Evolutionary conservation across 495 filamentous ascomycete genomes (phyloP).

Genomic region (Podospora pseudoanserina): DNA sequence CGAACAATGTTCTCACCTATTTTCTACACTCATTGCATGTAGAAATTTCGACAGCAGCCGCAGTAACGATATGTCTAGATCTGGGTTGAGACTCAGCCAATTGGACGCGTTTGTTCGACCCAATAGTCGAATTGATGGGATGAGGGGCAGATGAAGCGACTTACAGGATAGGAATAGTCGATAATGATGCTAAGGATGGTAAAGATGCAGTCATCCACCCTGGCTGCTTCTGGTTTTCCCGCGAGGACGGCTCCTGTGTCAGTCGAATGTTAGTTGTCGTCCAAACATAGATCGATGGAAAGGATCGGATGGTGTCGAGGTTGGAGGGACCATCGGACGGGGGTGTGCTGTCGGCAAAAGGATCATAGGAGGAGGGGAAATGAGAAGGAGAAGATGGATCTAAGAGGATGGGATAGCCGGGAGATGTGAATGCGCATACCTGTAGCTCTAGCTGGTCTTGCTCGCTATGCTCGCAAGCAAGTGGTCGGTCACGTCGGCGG

Average conservation of each 20-base stretch:
- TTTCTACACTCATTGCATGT: no score
- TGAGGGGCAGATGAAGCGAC: no score
- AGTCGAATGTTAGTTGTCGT: background rate
- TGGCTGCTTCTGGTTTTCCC: background rate
- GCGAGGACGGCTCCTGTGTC: background rate
- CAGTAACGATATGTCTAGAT: no score
- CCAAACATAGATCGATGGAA: background rate
- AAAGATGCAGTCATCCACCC: no score
- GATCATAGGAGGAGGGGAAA: background rate
- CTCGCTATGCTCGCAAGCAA: no score
- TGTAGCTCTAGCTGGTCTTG: background rate
- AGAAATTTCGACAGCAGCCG: no score
- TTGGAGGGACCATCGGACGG: background rate
- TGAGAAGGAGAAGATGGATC: background rate
- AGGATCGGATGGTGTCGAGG: background rate
- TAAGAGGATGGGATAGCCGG: background rate
- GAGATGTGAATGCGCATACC: background rate
- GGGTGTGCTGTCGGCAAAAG: background rate
- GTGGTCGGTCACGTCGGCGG: no score
- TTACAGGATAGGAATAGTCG: no score
- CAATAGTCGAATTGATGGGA: no score
- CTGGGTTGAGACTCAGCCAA: no score
- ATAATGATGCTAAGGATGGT: background rate
- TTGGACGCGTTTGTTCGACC: no score
- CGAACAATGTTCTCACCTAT: no score